Base-by-base conservation (phyloP, 23 red algal genomes). In the Cyanidiococcus yangmingshanensis region DNA sequence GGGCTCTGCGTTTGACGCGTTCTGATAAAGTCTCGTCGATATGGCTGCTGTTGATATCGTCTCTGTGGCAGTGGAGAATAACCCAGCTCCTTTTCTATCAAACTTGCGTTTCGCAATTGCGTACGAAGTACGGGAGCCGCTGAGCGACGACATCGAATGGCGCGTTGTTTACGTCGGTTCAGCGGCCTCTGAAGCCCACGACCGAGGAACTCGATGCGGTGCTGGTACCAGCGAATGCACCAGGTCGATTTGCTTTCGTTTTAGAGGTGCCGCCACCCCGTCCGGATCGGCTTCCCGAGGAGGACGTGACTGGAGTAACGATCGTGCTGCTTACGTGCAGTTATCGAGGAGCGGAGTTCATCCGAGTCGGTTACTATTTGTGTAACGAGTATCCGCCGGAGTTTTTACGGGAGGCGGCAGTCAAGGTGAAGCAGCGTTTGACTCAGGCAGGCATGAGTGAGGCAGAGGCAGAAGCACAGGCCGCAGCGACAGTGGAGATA, bases 121-220 rank as follows among this genome's bases (percentile, higher is more conserved):
- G 7, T 97, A 97, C 76, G 93, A 97, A 59, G 93, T 97, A n/a
- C 85, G 93, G 0, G 93, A 97, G 58, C 25, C 93, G 3, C 87
- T 97, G n/a, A 76, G 76, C 68, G 84, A 97, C 74, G 93, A 97
- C 68, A 91, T 97, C 78, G 93, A 97, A 76, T 97, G 93, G 93
- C 86, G 90, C 58, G 93, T 97, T 12, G 90, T 90, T 18, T 97
- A 97, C 57, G 93, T 97, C 0, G 89, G 93, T 36, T 89, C 77
- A 37, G 93, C 93, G 17, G 83, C 90, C 41, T 84, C 87, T 68
- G 59, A 91, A 40, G 77, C 77, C 26, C 76, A 84, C 41, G 93
- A 97, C 89, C 93, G n/a, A 97, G 58, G 93, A 91, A 29, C 83
- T 97, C 38, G 93, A 97, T 58, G 84, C 83, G 57, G 93, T 97